Evolutionary conservation across 768 basidiomycete species (phyloP).

Genomic region (Phanerochaete carnosa): DNA sequence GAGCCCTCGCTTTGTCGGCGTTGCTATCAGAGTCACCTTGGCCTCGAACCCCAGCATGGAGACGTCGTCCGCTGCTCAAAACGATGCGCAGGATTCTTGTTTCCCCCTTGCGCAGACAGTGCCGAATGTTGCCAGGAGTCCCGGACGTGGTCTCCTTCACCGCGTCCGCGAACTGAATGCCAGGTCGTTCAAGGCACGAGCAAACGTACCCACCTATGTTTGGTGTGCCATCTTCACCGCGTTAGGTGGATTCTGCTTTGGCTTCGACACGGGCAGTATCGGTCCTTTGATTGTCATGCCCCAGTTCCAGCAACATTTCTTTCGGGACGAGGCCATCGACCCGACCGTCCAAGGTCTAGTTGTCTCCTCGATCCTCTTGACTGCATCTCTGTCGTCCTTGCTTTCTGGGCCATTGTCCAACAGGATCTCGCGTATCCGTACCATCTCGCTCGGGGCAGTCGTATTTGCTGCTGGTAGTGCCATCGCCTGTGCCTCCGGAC

Average conservation of each 20-base stretch:
- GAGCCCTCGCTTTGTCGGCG: background rate
- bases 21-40: background rate
- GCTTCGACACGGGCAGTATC: constrained; percentile 35
- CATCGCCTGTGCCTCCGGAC: constrained; percentile 34
- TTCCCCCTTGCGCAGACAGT: background rate
- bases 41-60: background rate
- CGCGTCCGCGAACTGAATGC: background rate
- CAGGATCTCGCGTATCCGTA: constrained; percentile 42
- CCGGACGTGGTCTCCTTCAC: background rate
- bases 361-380: constrained; percentile 40
- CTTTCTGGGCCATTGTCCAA: constrained; percentile 43
- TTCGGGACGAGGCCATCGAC: constrained; percentile 24
- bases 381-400: constrained; percentile 37
- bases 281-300: constrained; percentile 47
- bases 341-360: constrained; percentile 40
- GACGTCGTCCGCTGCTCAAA: background rate
- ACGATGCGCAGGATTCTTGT: background rate
- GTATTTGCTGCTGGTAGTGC: constrained; percentile 40
- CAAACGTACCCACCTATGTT: constrained; percentile 21
- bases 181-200: background rate
- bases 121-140: background rate
- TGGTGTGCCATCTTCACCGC: constrained; percentile 29
- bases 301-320: constrained; percentile 37
- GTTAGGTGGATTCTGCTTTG: constrained; percentile 33
- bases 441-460: constrained; percentile 39